Percentiles rank a stretch among this genome's conserved stretches.
Evolutionary conservation across 1,284 basidiomycete genomes (phyloP).

Genomic region (Sanghuangporus weigelae): DNA sequence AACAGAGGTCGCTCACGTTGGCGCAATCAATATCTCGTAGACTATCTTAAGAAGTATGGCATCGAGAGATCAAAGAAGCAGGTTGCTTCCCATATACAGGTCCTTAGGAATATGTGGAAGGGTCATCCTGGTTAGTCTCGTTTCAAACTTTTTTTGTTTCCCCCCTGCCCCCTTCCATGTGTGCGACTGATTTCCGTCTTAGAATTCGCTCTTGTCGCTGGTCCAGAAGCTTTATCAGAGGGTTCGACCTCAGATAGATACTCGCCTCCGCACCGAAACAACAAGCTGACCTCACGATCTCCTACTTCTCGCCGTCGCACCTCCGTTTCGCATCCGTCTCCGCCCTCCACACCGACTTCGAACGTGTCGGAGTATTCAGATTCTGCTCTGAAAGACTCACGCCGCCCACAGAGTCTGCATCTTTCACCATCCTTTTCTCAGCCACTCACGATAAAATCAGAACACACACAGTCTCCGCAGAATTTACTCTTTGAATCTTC

Average conservation of each 20-base stretch:
- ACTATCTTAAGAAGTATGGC: slow-evolving; percentile 60
- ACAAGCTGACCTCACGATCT: slow-evolving; percentile 5
- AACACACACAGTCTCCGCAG: slow-evolving; percentile 9
- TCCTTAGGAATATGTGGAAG: slow-evolving; percentile 81
- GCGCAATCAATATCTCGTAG: slow-evolving; percentile 79
- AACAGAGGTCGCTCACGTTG: slow-evolving; percentile 71
- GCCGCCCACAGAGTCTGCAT: slow-evolving; percentile 40
- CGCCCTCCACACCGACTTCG: slow-evolving; percentile 16
- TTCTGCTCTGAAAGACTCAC: slow-evolving; percentile 1
- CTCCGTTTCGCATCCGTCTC: slow-evolving; percentile 14
- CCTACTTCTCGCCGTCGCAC: slow-evolving; percentile 19
- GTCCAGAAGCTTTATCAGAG: slow-evolving; percentile 61
- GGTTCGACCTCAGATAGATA: slow-evolving; percentile 23
- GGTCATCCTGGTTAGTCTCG: slow-evolving; percentile 56
- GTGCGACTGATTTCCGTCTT: slow-evolving; percentile 19
- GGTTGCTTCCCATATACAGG: slow-evolving; percentile 79
- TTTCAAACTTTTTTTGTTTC: slow-evolving; percentile 5
- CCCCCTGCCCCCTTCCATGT: background rate
- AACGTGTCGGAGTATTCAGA: slow-evolving; percentile 12
- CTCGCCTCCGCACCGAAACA: slow-evolving; percentile 20
- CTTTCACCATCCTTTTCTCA: slow-evolving; percentile 21
- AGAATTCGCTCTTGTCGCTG: slow-evolving; percentile 66
- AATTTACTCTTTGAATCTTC: slow-evolving; percentile 9
- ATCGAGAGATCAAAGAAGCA: slow-evolving; percentile 74
- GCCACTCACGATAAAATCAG: slow-evolving; percentile 17